These are phyloP conservation scores for Penicillium decumbens DNA, from an alignment of 2,329 filamentous ascomycete genomes.

Conservation along the genomic window DNA sequence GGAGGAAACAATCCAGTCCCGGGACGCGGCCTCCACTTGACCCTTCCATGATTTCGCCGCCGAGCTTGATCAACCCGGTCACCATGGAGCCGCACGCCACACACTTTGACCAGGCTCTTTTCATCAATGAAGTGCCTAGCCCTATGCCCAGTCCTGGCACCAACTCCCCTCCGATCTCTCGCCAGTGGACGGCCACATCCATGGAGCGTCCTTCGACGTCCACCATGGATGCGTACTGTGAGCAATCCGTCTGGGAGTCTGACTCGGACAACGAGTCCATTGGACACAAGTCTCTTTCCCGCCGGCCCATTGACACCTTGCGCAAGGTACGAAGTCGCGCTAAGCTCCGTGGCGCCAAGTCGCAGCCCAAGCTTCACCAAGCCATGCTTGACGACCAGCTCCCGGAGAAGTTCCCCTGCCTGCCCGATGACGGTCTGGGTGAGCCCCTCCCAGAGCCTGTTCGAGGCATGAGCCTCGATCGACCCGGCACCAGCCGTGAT, in stretches of 20 bases:
- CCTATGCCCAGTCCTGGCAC: slow-evolving; percentile 33
- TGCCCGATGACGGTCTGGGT: slow-evolving; percentile 23
- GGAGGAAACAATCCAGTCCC: slow-evolving; percentile 24
- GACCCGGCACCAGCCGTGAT: slow-evolving; percentile 25
- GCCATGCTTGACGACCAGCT: slow-evolving; percentile 19
- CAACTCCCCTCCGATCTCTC: slow-evolving; percentile 30
- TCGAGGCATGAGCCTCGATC: slow-evolving; percentile 19
- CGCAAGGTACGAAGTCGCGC: slow-evolving; percentile 40
- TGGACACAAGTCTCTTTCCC: slow-evolving; percentile 34
- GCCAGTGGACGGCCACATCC: slow-evolving; percentile 26
- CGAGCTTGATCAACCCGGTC: slow-evolving; percentile 36
- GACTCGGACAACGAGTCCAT: slow-evolving; percentile 37
- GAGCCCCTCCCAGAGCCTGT: slow-evolving; percentile 12
- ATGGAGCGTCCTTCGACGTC: slow-evolving; percentile 34
- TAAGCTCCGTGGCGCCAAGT: slow-evolving; percentile 38
- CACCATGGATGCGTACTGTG: slow-evolving; percentile 30
- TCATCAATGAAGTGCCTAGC: slow-evolving; percentile 38
- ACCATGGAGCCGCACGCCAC: slow-evolving; percentile 38
- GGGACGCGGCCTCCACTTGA: slow-evolving; percentile 31
- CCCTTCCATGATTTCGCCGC: slow-evolving; percentile 39
- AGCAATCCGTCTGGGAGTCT: slow-evolving; percentile 41
- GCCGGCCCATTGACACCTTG: slow-evolving; percentile 37
- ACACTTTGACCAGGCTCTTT: slow-evolving; percentile 39
- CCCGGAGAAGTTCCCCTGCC: slow-evolving; percentile 29
- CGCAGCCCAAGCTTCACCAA: slow-evolving; percentile 32